These are phyloP conservation scores for Termitomyces sp. DNA, from an alignment of 768 basidiomycete genomes.

Conservation along the genomic window DNA sequence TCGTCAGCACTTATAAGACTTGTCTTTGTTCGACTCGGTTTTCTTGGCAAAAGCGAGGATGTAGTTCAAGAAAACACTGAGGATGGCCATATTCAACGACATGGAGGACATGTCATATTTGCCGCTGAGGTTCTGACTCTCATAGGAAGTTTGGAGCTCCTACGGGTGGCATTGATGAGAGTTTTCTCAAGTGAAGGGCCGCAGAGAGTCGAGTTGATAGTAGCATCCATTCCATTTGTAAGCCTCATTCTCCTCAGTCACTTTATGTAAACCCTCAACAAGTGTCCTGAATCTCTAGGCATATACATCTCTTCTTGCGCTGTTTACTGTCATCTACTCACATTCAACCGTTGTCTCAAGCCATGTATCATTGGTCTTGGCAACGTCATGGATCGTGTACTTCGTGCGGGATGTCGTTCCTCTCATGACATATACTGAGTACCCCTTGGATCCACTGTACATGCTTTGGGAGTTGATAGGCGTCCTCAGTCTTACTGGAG, in stretches of 20 bases:
- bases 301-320: conserved; percentile 9
- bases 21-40: conserved; percentile 1
- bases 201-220: background rate
- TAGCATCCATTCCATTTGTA: conserved; percentile 8
- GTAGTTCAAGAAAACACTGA: background rate
- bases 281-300: background rate
- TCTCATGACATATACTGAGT: conserved; percentile 45
- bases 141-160: conserved; percentile 11
- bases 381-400: conserved; percentile 32
- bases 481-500: conserved; percentile 40
- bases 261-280: background rate
- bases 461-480: conserved; percentile 51
- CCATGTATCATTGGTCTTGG: conserved; percentile 6
- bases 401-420: conserved; percentile 59
- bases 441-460: conserved; percentile 42
- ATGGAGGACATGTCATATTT: conserved; percentile 12
- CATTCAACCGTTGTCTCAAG: conserved; percentile 4
- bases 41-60: background rate
- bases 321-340: conserved; percentile 7
- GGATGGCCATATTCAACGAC: conserved; percentile 6
- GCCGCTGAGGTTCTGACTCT: conserved; percentile 6
- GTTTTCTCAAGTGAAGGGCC: background rate
- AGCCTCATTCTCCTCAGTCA: background rate
- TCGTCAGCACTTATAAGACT: conserved; percentile 3
- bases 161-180: conserved; percentile 11